Evolutionary conservation across 2,329 filamentous ascomycete genomes (phyloP).

Genomic region (Venturia nashicola): DNA sequence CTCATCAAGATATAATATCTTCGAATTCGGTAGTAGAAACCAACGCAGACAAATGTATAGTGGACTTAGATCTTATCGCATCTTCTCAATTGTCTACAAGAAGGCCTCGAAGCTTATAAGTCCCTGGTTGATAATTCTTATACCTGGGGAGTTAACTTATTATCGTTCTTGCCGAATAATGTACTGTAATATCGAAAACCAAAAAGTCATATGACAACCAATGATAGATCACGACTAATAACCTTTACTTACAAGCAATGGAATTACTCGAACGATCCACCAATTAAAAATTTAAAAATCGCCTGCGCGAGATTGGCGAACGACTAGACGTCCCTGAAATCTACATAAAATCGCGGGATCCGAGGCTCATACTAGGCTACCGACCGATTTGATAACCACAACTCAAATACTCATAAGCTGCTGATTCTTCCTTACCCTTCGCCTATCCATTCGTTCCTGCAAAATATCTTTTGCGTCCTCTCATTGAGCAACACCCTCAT

Average conservation of each 20-base stretch:
- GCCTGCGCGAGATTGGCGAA: background rate
- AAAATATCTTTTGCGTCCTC: background rate
- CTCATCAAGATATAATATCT: no score
- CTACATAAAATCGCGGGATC: background rate
- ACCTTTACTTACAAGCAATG: background rate
- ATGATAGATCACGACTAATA: background rate
- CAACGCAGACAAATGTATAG: no score
- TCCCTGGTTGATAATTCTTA: no score
- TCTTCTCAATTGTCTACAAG: no score
- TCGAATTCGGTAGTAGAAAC: no score
- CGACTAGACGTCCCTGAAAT: background rate
- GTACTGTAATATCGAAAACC: no score
- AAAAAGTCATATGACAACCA: background rate
- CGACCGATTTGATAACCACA: background rate
- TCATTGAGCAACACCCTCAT: background rate
- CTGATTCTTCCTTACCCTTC: background rate
- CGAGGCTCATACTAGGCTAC: background rate
- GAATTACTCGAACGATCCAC: background rate
- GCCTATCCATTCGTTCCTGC: background rate
- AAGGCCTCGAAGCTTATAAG: no score
- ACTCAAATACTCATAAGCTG: background rate
- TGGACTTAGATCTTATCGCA: no score
- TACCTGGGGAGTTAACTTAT: no score
- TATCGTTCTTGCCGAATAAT: no score
- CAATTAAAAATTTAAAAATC: background rate